Evolutionary conservation across 768 basidiomycete genomes (phyloP).

Genomic region (Gymnopilus junonius): DNA sequence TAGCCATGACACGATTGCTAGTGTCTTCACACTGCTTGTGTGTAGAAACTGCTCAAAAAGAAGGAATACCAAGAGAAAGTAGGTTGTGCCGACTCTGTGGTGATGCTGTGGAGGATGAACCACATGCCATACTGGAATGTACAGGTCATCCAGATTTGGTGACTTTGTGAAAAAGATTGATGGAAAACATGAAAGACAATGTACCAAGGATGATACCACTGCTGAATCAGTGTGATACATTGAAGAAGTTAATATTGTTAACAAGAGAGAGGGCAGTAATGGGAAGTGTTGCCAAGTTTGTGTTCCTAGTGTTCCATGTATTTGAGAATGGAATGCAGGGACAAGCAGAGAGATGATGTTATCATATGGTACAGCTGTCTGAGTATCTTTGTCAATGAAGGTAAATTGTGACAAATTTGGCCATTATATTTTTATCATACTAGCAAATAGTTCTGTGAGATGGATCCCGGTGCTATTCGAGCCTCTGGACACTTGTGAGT

Average conservation of each 20-base stretch:
- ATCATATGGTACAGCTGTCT: too few relatives aligned
- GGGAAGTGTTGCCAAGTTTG: neutral
- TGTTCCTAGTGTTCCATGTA: neutral
- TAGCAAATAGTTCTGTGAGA: neutral
- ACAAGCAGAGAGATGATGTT: too few relatives aligned
- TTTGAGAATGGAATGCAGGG: neutral
- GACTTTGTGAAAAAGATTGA: neutral
- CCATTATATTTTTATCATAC: too few relatives aligned
- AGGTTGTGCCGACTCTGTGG: neutral
- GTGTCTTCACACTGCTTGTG: neutral
- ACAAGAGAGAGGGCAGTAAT: neutral
- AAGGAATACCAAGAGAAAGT: neutral
- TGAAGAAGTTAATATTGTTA: neutral
- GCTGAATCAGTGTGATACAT: neutral
- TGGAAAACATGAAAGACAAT: neutral
- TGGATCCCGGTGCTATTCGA: neutral
- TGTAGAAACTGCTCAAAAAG: neutral
- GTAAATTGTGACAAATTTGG: too few relatives aligned
- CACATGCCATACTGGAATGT: neutral
- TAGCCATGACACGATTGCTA: neutral
- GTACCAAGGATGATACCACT: neutral
- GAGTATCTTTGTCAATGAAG: too few relatives aligned
- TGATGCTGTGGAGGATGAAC: neutral
- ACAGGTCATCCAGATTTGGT: neutral
- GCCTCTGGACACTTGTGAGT: neutral